Evolutionary conservation across 2,329 filamentous ascomycete species (phyloP).

Genomic region (Colletotrichum musae): DNA sequence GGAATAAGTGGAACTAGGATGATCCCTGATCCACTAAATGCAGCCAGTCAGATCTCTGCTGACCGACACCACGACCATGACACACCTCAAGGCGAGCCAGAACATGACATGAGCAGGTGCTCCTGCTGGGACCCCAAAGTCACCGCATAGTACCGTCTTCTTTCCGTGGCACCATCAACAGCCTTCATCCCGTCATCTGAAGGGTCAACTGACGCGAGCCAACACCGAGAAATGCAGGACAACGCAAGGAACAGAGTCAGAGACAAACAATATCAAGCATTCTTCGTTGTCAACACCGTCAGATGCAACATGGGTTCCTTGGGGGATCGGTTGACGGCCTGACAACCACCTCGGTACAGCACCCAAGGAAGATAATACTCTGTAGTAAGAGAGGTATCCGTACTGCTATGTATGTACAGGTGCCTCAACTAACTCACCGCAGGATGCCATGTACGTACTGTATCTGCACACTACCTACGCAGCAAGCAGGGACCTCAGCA

Average conservation of each 20-base stretch:
- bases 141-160: slow-evolving; percentile 5
- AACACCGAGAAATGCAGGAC: neutral
- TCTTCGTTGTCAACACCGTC: neutral
- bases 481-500: slow-evolving; percentile 35
- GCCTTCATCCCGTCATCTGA: slow-evolving; percentile 18
- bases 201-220: slow-evolving; percentile 28
- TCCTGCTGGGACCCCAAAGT: slow-evolving; percentile 25
- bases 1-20: slow-evolving; percentile 9
- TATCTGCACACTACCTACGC: slow-evolving; percentile 3
- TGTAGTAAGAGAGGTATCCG: neutral
- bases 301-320: neutral
- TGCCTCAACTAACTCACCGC: slow-evolving; percentile 32
- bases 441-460: slow-evolving; percentile 25
- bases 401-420: neutral
- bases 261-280: slow-evolving; percentile 2
- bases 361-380: neutral
- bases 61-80: slow-evolving; percentile 33
- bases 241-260: neutral
- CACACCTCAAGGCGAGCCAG: slow-evolving; percentile 15
- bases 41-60: slow-evolving; percentile 34
- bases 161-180: slow-evolving; percentile 30
- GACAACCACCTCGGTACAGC: neutral
- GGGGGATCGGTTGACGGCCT: neutral
- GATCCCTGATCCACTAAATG: slow-evolving; percentile 11
- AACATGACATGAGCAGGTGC: slow-evolving; percentile 36